phyloP scores from a whole-genome alignment of 169 alveolate species.

The Haemoproteus tartakovskyi region DNA sequence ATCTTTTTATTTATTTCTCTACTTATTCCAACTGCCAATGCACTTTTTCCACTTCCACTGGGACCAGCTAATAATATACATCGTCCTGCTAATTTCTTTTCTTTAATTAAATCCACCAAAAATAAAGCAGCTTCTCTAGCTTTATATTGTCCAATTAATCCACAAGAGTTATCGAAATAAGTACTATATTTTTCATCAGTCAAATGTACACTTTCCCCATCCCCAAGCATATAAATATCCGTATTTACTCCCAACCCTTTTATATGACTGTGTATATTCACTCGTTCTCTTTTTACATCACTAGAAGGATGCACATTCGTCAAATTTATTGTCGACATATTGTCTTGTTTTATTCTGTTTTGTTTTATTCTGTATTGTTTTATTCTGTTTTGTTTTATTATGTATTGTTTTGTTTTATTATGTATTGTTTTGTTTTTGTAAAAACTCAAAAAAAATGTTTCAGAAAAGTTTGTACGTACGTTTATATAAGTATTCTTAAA shows the following conservation, averaged over 20 bases:
- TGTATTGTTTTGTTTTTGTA: no score
- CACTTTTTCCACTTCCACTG: slow-evolving; percentile 99
- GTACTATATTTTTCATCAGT: slow-evolving; percentile 64
- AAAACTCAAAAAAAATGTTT: no score
- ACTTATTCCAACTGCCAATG: slow-evolving; percentile 98
- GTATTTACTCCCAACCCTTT: slow-evolving; percentile 98
- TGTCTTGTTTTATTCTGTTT: no score
- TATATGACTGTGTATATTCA: slow-evolving; percentile 98
- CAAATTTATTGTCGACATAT: no score
- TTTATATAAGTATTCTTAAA: no score
- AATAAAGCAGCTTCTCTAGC: slow-evolving; percentile 99
- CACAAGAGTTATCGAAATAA: slow-evolving; percentile 81
- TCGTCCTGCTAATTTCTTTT: slow-evolving; percentile 97
- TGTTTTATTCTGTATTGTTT: no score
- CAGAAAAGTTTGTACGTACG: no score
- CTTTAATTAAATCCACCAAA: slow-evolving; percentile 95
- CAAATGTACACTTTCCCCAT: slow-evolving; percentile 60
- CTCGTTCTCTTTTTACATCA: slow-evolving; percentile 78
- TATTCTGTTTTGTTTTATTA: no score
- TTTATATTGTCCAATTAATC: slow-evolving; percentile 97
- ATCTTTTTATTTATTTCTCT: slow-evolving; percentile 98
- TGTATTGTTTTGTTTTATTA: no score
- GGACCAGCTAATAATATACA: slow-evolving; percentile 90
- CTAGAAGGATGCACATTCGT: slow-evolving; percentile 17
- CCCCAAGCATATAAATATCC: slow-evolving; percentile 65